A percentile compares a stretch with the other conserved stretches of the same genome.
Conservation (phyloP, 495 filamentous ascomycete species). For the Margaritispora aquatica region DNA sequence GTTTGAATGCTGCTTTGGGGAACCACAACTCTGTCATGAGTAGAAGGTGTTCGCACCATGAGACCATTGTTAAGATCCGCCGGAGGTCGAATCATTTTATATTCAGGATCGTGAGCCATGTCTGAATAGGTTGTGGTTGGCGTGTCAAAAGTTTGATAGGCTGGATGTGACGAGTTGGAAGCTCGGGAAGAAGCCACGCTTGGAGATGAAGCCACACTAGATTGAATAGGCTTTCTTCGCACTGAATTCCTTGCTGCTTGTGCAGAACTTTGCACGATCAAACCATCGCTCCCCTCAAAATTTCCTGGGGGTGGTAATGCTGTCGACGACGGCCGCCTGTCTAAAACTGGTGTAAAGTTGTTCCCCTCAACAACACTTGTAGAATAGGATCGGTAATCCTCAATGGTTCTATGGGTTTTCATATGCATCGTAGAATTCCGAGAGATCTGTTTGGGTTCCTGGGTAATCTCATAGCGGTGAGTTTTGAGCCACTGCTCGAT, state of each 20-base stretch:
- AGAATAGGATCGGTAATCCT: too few species aligned
- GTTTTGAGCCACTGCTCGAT: conserved; percentile 9
- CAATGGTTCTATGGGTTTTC: too few species aligned
- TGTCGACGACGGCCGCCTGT: neutral
- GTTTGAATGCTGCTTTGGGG: neutral
- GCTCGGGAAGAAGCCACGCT: neutral
- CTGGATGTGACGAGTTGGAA: neutral
- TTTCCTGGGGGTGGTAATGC: neutral
- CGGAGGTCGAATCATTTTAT: neutral
- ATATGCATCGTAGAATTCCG: neutral
- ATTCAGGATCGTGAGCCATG: neutral
- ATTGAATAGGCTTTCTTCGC: neutral
- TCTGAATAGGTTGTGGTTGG: neutral
- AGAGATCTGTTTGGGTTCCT: neutral
- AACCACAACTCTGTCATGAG: neutral
- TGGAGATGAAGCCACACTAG: neutral
- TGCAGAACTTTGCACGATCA: neutral
- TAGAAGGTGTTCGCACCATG: neutral
- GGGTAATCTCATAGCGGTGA: neutral
- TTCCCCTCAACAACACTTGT: too few species aligned
- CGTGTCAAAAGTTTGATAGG: neutral
- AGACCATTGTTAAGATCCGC: neutral
- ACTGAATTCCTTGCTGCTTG: neutral
- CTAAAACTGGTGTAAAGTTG: neutral
- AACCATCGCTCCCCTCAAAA: neutral